Percentiles rank a stretch among this genome's conserved stretches.
These are phyloP conservation scores for Neocucurbitaria cava DNA, from an alignment of 2,329 filamentous ascomycete genomes.

Conservation along the genomic window DNA sequence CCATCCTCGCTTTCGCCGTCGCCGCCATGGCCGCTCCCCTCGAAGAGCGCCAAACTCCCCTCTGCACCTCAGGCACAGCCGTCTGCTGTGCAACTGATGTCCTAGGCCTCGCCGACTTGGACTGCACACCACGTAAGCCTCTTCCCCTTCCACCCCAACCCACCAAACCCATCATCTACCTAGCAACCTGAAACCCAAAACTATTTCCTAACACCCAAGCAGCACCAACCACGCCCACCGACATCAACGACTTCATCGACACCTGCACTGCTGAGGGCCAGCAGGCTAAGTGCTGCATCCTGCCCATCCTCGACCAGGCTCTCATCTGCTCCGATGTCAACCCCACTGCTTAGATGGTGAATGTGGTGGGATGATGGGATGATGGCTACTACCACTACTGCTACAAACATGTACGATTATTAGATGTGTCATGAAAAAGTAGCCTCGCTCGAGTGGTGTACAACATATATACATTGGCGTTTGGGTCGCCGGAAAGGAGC, in stretches of 20 bases:
- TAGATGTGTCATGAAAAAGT: not conserved
- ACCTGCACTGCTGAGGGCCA: slow-evolving; percentile 60
- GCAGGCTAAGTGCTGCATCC: slow-evolving; percentile 64
- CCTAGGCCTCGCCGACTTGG: slow-evolving; percentile 63
- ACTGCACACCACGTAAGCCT: slow-evolving; percentile 63
- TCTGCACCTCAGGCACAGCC: slow-evolving; percentile 48
- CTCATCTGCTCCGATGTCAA: slow-evolving; percentile 48
- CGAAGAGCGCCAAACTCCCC: slow-evolving; percentile 38
- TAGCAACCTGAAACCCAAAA: not conserved
- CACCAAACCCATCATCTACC: not conserved
- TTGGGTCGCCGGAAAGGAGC: slow-evolving; percentile 8
- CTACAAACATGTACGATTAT: not conserved
- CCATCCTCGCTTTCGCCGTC: slow-evolving; percentile 41
- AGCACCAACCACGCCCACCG: slow-evolving; percentile 48
- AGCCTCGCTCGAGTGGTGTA: not conserved
- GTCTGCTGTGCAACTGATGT: slow-evolving; percentile 70
- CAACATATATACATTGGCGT: slow-evolving; percentile 9
- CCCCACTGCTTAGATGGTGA: slow-evolving; percentile 31
- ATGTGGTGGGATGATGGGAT: not conserved
- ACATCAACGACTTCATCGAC: slow-evolving; percentile 53
- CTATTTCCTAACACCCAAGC: slow-evolving; percentile 20
- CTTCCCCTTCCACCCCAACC: too few relatives aligned
- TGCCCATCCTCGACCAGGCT: slow-evolving; percentile 58
- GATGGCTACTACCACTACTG: too few relatives aligned
- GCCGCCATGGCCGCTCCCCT: slow-evolving; percentile 42